These are phyloP conservation scores for Trichoderma aggressivum DNA, from an alignment of 2,329 filamentous ascomycete genomes.

Conservation along the genomic window DNA sequence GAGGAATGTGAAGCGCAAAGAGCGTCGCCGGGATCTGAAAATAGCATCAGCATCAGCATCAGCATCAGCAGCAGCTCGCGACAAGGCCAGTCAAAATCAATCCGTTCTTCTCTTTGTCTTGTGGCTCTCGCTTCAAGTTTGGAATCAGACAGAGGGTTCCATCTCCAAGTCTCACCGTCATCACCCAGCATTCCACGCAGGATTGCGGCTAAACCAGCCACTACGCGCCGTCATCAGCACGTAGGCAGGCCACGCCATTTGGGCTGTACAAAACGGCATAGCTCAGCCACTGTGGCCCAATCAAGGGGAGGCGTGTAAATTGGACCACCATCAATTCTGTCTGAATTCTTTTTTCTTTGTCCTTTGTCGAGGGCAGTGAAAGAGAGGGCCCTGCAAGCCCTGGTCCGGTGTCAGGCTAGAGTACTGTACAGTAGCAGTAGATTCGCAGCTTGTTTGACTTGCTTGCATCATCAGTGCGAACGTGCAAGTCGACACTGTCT, in stretches of 20 bases:
- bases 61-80: background rate
- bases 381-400: background rate
- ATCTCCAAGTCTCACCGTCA: background rate
- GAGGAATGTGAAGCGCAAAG: background rate
- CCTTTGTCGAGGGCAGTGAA: background rate
- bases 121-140: background rate
- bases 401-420: background rate
- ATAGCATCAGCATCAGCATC: background rate
- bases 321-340: background rate
- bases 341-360: background rate
- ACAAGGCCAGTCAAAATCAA: background rate
- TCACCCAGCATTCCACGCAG: background rate
- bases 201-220: constrained; percentile 1
- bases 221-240: constrained; percentile 9
- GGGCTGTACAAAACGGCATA: background rate
- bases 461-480: constrained; percentile 9
- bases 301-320: background rate
- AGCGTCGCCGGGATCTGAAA: background rate
- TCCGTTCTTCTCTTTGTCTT: background rate
- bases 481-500: background rate
- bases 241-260: background rate
- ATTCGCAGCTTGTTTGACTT: background rate
- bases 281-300: constrained; percentile 7
- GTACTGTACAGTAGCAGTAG: no score
- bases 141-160: background rate